Evolutionary conservation across 192 early-diverging fungal genomes (phyloP), one percentile per base, ranked within the genome.

Genomic region (Cetraspora pellucida): DNA sequence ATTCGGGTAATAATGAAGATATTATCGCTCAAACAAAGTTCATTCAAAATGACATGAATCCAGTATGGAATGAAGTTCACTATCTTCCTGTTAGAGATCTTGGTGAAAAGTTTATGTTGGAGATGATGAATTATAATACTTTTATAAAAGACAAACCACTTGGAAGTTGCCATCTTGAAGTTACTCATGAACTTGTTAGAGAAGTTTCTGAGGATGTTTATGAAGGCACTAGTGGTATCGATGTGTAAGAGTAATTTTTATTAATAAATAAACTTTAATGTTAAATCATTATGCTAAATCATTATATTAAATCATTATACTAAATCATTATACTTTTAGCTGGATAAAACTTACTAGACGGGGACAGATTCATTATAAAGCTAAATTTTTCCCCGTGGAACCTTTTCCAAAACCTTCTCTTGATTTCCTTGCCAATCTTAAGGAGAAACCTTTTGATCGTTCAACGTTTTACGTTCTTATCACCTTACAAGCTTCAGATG

Each of bases 1-100:
- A 28, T n/a, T 0, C 8, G 11, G 79, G 79, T 46, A 69, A 77
- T 17, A 37, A 37, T 37, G 77, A 77, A 43, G 77, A 81, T 17
- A 83, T 89, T 79, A 75, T 85, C 19, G 83, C 93, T 65, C 93
- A 89, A 49, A 96, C 95, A 17, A 89, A 91, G 31, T 86, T 91
- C 78, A 93, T 95, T 78, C 88, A 92, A 23, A 92, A 94, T 76
- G 90, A 92, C 21, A 77, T 97, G 66, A 89, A 95, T 67, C 97
- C 97, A 2, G 87, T 89, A 37, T 99, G 96, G 96, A 91, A 96
- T 81, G 95, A 96, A 84, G 90, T 89, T 28, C 88, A 93, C 44
- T 96, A 95, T 77, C 86, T 94, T 17, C 91, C 94, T n/a, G 86
- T 93, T 64, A 94, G 92, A 77, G 90, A 90, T 9, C 80, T 90